Base-by-base conservation (phyloP, 2,329 filamentous ascomycete genomes). In the Pseudogymnoascus sp. region DNA sequence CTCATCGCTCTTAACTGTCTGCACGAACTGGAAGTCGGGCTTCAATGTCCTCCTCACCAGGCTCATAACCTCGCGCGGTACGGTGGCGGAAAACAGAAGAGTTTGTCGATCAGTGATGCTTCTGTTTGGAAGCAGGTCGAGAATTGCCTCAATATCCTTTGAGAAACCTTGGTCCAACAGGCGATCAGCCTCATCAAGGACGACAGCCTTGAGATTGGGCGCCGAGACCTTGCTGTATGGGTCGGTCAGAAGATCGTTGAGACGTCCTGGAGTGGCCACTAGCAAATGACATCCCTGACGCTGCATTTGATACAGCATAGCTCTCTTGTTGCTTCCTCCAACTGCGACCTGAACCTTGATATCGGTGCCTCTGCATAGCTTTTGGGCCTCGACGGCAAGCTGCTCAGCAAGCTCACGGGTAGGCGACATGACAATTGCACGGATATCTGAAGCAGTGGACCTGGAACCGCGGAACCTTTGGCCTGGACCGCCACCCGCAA, bases 101-200 rank as follows among this genome's bases (percentile, higher is more conserved):
- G 92, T 97, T 74, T 99, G 94, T 44, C 93, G 87, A 63, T 88
- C 81, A 64, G 87, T 83, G 59, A 86, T 75, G 0, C 71, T 66
- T 3, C 81, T 79, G 44, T 80, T 75, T 4, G 93, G 93, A 7
- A 97, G 79, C n/a, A 77, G 68, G 0, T 71, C 58, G 58, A 84
- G 74, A 60, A 93, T 90, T 1, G 81, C 72, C 31, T 80, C 73
- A 60, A 93, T 81, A 62, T 88, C 87, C 21, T 77, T 77, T 21
- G 86, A 79, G 69, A 93, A 93, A 1, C 89, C 94, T 78, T 94
- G 92, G 77, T 99, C 94, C 73, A 99, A 82, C 90, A 99, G 96
- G 70, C 94, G 90, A 76, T 99, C 94, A 68, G 94, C 94, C 80
- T 99, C 94, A 70, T 99, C 94, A 60, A 99, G 86, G 66, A 97